Percentiles rank a stretch among this genome's conserved stretches.
phyloP scores from a whole-genome alignment of 2,329 filamentous ascomycete genomes.

The Ascomycota sp. region DNA sequence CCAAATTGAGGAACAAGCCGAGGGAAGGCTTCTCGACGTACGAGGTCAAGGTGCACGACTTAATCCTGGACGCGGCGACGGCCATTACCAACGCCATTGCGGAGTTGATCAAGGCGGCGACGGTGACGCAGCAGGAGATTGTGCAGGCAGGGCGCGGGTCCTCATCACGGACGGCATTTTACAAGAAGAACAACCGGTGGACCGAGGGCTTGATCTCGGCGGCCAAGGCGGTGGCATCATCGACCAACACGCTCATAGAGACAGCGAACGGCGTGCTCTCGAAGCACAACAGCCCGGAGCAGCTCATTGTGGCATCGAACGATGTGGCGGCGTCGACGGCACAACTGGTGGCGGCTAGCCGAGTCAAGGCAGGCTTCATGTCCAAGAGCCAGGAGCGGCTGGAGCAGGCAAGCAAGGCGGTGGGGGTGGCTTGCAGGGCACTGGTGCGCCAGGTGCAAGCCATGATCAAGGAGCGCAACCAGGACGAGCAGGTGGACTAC shows the following conservation, averaged over 20 bases:
- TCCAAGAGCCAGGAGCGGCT: slow-evolving; percentile 86
- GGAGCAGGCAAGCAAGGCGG: slow-evolving; percentile 80
- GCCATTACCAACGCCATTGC: slow-evolving; percentile 89
- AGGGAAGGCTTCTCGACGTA: slow-evolving; percentile 89
- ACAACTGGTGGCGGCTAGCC: slow-evolving; percentile 83
- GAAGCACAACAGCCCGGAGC: slow-evolving; percentile 80
- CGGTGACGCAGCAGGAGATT: slow-evolving; percentile 85
- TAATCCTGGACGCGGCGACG: slow-evolving; percentile 79
- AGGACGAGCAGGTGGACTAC: slow-evolving; percentile 73
- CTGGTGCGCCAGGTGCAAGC: slow-evolving; percentile 84
- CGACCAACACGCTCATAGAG: slow-evolving; percentile 92
- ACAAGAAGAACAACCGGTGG: slow-evolving; percentile 99
- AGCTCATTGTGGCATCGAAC: slow-evolving; percentile 94
- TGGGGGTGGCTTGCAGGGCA: slow-evolving; percentile 69
- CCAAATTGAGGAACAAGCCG: slow-evolving; percentile 91
- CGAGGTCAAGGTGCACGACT: slow-evolving; percentile 88
- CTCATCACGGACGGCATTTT: slow-evolving; percentile 79
- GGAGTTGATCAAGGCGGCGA: slow-evolving; percentile 85
- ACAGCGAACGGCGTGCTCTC: slow-evolving; percentile 91
- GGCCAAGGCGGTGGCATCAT: slow-evolving; percentile 83
- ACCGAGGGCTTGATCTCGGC: slow-evolving; percentile 94
- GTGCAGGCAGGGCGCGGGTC: slow-evolving; percentile 80
- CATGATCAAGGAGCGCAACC: slow-evolving; percentile 75
- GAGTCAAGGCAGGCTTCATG: slow-evolving; percentile 97
- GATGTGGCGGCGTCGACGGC: slow-evolving; percentile 91